Evolutionary conservation across 2,329 filamentous ascomycete species (phyloP).

Genomic region (Claviceps purpurea): DNA sequence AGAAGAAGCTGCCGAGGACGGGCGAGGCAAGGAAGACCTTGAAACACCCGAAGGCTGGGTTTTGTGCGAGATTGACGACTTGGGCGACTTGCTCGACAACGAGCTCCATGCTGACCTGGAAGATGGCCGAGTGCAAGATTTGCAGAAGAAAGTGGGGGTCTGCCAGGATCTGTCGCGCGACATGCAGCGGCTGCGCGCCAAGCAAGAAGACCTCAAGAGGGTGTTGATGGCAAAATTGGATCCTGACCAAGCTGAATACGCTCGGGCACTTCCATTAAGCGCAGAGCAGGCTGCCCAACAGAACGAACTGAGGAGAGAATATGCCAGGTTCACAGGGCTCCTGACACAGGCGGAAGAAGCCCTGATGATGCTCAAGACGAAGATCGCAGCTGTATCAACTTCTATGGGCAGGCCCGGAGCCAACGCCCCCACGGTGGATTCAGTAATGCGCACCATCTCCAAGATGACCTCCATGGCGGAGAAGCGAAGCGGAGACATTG

Average conservation of each 20-base stretch:
- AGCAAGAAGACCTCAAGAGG: slow-evolving; percentile 66
- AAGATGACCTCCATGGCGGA: slow-evolving; percentile 92
- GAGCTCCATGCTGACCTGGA: slow-evolving; percentile 54
- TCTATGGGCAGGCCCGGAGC: slow-evolving; percentile 30
- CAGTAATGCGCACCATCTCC: slow-evolving; percentile 76
- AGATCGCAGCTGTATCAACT: slow-evolving; percentile 48
- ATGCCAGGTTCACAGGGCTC: slow-evolving; percentile 58
- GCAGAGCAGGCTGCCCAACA: slow-evolving; percentile 76
- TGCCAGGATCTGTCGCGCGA: slow-evolving; percentile 58
- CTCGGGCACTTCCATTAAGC: slow-evolving; percentile 61
- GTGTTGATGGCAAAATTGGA: slow-evolving; percentile 59
- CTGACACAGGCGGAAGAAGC: slow-evolving; percentile 70
- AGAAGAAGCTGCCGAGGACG: slow-evolving; percentile 36
- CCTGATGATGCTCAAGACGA: slow-evolving; percentile 65
- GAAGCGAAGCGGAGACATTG: slow-evolving; percentile 79
- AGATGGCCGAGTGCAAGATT: slow-evolving; percentile 52
- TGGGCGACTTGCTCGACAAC: slow-evolving; percentile 49
- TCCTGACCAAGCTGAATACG: slow-evolving; percentile 49
- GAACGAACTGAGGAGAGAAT: slow-evolving; percentile 66
- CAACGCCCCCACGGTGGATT: slow-evolving; percentile 72
- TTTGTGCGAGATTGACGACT: slow-evolving; percentile 59
- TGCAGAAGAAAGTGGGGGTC: slow-evolving; percentile 53
- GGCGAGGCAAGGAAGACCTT: slow-evolving; percentile 53
- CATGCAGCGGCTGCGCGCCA: slow-evolving; percentile 56
- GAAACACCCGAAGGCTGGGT: slow-evolving; percentile 57